phyloP scores from a whole-genome alignment of 1,139 yeast genomes.

The Pichia cactophila region DNA sequence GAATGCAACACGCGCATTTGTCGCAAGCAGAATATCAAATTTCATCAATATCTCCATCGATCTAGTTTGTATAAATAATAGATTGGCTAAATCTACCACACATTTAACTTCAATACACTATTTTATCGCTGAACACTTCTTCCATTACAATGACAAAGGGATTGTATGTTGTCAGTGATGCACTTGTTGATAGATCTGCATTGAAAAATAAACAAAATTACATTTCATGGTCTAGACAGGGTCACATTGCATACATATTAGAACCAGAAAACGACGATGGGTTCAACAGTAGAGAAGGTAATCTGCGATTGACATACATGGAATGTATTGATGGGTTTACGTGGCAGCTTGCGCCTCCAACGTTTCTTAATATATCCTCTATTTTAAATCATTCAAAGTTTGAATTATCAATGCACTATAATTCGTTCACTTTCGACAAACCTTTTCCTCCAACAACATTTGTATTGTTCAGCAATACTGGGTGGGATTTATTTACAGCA shows the following conservation, averaged over 20 bases:
- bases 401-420: background rate
- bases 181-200: conserved; percentile 4
- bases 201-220: conserved; percentile 19
- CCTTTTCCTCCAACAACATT: conserved; percentile 10
- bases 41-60: background rate
- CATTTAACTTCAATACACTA: too few relatives aligned
- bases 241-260: conserved; percentile 58
- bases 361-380: conserved; percentile 15
- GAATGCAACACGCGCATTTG: background rate
- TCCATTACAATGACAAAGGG: background rate
- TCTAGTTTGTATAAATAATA: too few relatives aligned
- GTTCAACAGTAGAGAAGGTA: conserved; percentile 10
- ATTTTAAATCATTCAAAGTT: conserved; percentile 1
- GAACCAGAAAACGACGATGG: conserved; percentile 9
- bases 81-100: too few relatives aligned
- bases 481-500: conserved; percentile 47
- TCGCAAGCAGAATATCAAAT: background rate
- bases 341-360: conserved; percentile 60
- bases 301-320: conserved; percentile 48
- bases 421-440: background rate
- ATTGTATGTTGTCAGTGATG: conserved; percentile 2
- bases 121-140: too few relatives aligned
- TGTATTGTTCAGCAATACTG: conserved; percentile 43
- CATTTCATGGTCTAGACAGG: conserved; percentile 70
- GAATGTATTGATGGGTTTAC: conserved; percentile 55